Base-by-base conservation (phyloP, 2,329 filamentous ascomycete species). In the Botrytis deweyae region DNA sequence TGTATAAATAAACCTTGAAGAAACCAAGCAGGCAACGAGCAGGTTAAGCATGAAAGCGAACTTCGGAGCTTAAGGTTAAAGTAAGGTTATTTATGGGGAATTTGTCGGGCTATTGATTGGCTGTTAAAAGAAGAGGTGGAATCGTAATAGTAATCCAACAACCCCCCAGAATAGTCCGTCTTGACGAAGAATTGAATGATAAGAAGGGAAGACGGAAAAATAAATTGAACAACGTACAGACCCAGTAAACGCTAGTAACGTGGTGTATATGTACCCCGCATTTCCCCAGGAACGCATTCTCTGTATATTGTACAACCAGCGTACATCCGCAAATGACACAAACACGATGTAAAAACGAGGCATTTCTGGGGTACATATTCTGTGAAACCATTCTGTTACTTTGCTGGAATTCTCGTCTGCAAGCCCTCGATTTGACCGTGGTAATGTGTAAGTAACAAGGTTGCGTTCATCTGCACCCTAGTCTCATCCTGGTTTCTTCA, bases 191-290 rank as follows among this genome's bases (percentile, higher is more conserved):
- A 14, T 33, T 16, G 36, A 42, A n/a, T 42, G 22, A 25, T 8
- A 40, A 40, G 36, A 40, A 18, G 22, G 14, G 25, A 14, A 22
- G 7, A 29, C n/a, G 22, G 14, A 38, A 22, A 36, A 55, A 58
- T 58, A 33, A 4, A 58, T 42, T 38, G 25, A 16, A 42, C 5
- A 52, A 58, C 25, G 25, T 44, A 58, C 6, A 25, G 38, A 33
- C 14, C 8, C 8, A 55, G 65, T 16, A 9, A 14, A 55, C 8
- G 36, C 22, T 40, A 55, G 49, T 29, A 33, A 55, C 25, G 36
- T 42, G n/a, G 40, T 69, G 8, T 44, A 25, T 29, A 55, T 58
- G 65, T 55, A 68, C 65, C 66, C 49, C 66, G 18, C 65, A 42
- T 42, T 68, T 58, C 25, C 65, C 49, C 65, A 49, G 49, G 25